phyloP scores from a whole-genome alignment of 2,329 filamentous ascomycete species.

The Metarhizium anisopliae region DNA sequence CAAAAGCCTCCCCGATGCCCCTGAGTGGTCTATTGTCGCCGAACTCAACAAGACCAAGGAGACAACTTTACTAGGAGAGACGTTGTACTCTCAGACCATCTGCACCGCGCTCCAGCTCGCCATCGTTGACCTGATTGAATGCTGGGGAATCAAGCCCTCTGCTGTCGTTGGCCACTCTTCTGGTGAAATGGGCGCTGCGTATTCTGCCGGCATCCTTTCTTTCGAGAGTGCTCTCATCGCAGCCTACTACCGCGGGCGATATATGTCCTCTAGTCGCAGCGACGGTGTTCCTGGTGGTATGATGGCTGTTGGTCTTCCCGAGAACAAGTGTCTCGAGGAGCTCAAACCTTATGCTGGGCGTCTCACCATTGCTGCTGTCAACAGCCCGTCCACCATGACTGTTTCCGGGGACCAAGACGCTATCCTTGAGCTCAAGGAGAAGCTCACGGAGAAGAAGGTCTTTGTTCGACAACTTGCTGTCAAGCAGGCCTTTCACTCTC shows the following conservation, averaged over 20 bases:
- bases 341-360: neutral
- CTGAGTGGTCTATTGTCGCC: slow-evolving; percentile 25
- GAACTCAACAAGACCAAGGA: slow-evolving; percentile 27
- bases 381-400: slow-evolving; percentile 13
- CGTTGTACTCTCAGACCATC: slow-evolving; percentile 31
- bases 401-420: slow-evolving; percentile 12
- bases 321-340: neutral
- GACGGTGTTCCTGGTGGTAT: slow-evolving; percentile 14
- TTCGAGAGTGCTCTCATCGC: neutral
- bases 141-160: slow-evolving; percentile 17
- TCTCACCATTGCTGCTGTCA: slow-evolving; percentile 9
- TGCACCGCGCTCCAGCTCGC: slow-evolving; percentile 37
- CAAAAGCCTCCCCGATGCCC: slow-evolving; percentile 23
- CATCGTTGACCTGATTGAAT: slow-evolving; percentile 25
- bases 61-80: slow-evolving; percentile 19
- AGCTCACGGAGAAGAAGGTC: slow-evolving; percentile 4
- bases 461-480: slow-evolving; percentile 15
- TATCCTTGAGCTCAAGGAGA: slow-evolving; percentile 7
- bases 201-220: slow-evolving; percentile 11
- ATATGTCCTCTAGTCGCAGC: neutral
- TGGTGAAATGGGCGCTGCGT: slow-evolving; percentile 31
- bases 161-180: slow-evolving; percentile 27
- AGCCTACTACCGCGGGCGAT: neutral
- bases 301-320: slow-evolving; percentile 19
- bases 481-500: slow-evolving; percentile 13